A percentile compares a stretch with the other conserved stretches of the same genome.
These are phyloP conservation scores for Trichoderma koningiopsis DNA, from an alignment of 2,329 filamentous ascomycete genomes.

Conservation along the genomic window DNA sequence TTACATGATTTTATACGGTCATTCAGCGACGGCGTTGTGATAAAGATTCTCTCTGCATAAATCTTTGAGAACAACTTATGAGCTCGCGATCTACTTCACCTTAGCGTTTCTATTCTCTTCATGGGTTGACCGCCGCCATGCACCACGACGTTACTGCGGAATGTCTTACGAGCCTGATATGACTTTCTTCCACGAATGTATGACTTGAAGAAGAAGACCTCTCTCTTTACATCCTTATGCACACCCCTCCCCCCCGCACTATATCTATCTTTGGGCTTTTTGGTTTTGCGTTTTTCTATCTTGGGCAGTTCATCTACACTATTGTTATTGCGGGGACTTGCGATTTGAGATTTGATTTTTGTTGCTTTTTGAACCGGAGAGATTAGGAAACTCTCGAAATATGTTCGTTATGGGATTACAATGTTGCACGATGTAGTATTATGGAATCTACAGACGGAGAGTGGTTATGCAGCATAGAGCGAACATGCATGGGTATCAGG, in stretches of 20 bases:
- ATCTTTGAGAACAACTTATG: conserved; percentile 38
- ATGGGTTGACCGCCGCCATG: conserved; percentile 40
- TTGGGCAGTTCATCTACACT: conserved; percentile 6
- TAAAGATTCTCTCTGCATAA: conserved; percentile 39
- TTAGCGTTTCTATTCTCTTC: conserved; percentile 33
- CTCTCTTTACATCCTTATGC: conserved; percentile 28
- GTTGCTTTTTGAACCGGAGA: conserved; percentile 12
- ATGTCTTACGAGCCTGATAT: conserved; percentile 44
- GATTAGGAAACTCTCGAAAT: conserved; percentile 22
- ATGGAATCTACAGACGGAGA: conserved; percentile 24
- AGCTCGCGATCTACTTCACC: conserved; percentile 29
- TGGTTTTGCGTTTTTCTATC: conserved; percentile 20
- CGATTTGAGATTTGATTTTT: conserved; percentile 9
- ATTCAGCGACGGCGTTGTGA: conserved; percentile 50
- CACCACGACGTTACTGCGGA: conserved; percentile 38
- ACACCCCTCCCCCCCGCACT: conserved; percentile 31
- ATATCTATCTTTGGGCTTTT: conserved; percentile 28
- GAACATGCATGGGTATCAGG: conserved; percentile 29
- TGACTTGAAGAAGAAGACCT: conserved; percentile 42
- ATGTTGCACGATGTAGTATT: conserved; percentile 34
- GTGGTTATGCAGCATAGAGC: conserved; percentile 29
- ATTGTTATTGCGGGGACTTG: conserved; percentile 16
- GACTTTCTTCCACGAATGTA: conserved; percentile 46
- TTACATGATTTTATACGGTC: conserved; percentile 43
- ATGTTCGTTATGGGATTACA: conserved; percentile 35